Conservation (phyloP, 2,329 filamentous ascomycete species). For the Boeremia lycopersici region DNA sequence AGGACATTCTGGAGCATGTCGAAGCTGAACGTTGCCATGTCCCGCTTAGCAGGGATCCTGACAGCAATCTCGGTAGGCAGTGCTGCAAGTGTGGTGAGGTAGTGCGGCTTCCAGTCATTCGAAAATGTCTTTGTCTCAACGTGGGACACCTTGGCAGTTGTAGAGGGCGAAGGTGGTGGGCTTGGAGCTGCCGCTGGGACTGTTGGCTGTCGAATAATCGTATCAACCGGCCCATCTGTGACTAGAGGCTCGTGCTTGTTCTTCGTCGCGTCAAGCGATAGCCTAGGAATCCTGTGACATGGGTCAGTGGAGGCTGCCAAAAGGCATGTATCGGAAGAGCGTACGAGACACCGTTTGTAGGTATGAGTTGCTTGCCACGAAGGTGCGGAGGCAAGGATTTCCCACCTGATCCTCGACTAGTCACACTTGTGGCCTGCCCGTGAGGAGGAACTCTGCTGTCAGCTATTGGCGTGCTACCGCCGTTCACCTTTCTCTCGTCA, state of each 20-base stretch:
- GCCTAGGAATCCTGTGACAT: conserved; percentile 5
- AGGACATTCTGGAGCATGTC: conserved; percentile 48
- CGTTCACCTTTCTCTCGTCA: conserved; percentile 19
- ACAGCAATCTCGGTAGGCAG: conserved; percentile 14
- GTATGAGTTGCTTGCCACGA: conserved; percentile 9
- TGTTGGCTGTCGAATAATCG: conserved; percentile 3
- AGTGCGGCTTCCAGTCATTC: conserved; percentile 46
- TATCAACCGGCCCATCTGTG: conserved; percentile 31
- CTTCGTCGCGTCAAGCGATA: not conserved
- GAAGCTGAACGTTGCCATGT: conserved; percentile 45
- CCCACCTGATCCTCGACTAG: conserved; percentile 6
- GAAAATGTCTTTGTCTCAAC: conserved; percentile 17
- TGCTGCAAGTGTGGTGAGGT: conserved; percentile 40
- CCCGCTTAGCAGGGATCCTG: conserved; percentile 27
- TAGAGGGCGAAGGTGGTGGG: conserved; percentile 18
- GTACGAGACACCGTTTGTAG: conserved; percentile 6
- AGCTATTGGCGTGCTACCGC: conserved; percentile 6
- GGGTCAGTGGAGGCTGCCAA: not conserved
- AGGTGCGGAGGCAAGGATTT: conserved; percentile 29
- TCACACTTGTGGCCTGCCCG: conserved; percentile 2
- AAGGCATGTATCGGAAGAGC: not conserved
- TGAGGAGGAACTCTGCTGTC: conserved; percentile 15
- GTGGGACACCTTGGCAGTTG: conserved; percentile 10
- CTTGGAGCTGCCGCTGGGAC: conserved; percentile 13
- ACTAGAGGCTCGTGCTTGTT: conserved; percentile 17